A percentile compares a stretch with the other conserved stretches of the same genome.
phyloP scores from a whole-genome alignment of 176 grass and related monocot species.

The Paspalum vaginatum region DNA sequence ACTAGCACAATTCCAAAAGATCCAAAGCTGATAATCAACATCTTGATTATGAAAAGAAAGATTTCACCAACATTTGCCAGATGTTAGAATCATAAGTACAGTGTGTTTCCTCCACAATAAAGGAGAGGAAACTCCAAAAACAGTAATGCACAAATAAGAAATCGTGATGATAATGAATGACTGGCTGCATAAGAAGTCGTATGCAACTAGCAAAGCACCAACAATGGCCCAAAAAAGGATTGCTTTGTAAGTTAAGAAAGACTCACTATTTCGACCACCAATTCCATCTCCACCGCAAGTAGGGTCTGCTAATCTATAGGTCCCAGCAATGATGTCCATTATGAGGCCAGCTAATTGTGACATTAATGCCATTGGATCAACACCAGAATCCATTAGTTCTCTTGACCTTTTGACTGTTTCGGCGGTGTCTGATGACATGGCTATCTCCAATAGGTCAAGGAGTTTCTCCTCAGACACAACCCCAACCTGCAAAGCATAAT shows the following conservation, averaged over 20 bases:
- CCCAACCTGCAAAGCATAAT: conserved; percentile 70
- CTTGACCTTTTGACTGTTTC: conserved; percentile 96
- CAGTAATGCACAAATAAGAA: conserved; percentile 13
- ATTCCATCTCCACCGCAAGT: conserved; percentile 65
- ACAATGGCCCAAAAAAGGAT: conserved; percentile 4
- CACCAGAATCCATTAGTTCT: conserved; percentile 95
- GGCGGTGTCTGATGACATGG: conserved; percentile 95
- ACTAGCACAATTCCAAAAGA: neutral
- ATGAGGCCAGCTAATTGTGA: conserved; percentile 98
- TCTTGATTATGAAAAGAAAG: neutral
- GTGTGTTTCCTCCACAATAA: neutral
- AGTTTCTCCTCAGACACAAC: conserved; percentile 98
- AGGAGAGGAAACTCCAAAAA: conserved; percentile 23
- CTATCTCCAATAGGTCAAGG: conserved; percentile 92
- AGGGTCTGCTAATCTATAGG: conserved; percentile 74
- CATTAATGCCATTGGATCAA: conserved; percentile 98
- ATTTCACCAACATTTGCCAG: neutral
- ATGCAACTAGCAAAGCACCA: conserved; percentile 30
- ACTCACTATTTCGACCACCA: conserved; percentile 85
- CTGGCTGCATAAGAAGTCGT: conserved; percentile 12
- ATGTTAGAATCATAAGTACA: conserved; percentile 25
- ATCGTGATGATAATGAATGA: neutral
- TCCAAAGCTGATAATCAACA: neutral
- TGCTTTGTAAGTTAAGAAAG: conserved; percentile 37
- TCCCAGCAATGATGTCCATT: conserved; percentile 99